A percentile compares a stretch with the other conserved stretches of the same genome.
These are phyloP conservation scores for Condylostoma magnum DNA, from an alignment of 169 alveolate genomes.

Conservation along the genomic window DNA sequence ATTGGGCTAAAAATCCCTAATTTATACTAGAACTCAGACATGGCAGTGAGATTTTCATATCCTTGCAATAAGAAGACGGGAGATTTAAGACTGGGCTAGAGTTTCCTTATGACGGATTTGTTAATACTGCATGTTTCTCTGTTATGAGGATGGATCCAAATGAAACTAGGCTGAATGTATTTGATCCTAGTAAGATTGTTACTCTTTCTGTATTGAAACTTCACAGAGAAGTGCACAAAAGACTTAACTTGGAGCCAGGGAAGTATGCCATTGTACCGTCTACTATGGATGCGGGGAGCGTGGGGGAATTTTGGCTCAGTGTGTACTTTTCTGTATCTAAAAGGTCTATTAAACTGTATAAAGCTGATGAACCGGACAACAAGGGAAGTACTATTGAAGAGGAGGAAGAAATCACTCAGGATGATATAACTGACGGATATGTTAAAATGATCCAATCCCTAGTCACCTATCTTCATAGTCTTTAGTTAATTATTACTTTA, in stretches of 20 bases:
- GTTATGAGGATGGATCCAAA: conserved; percentile 48
- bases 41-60: conserved; percentile 57
- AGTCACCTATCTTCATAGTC: too few relatives aligned
- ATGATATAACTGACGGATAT: not conserved
- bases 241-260: conserved; percentile 44
- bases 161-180: conserved; percentile 30
- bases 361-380: conserved; percentile 16
- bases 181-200: conserved; percentile 43
- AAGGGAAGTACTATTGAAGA: conserved; percentile 31
- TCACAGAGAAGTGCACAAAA: conserved; percentile 59
- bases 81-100: conserved; percentile 44
- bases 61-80: conserved; percentile 77
- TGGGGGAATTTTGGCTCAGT: conserved; percentile 39
- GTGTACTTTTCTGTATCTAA: conserved; percentile 37
- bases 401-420: conserved; percentile 36
- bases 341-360: not conserved
- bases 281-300: conserved; percentile 42
- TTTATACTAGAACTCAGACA: conserved; percentile 40
- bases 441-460: too few relatives aligned
- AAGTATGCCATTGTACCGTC: conserved; percentile 55
- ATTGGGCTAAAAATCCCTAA: conserved; percentile 71
- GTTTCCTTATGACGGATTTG: conserved; percentile 71
- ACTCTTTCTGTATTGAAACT: conserved; percentile 51
- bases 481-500: too few relatives aligned
- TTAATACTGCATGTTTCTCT: conserved; percentile 57